Base-by-base conservation (phyloP, 371 early-diverging fungal genomes). In the Mortierella sp. region DNA sequence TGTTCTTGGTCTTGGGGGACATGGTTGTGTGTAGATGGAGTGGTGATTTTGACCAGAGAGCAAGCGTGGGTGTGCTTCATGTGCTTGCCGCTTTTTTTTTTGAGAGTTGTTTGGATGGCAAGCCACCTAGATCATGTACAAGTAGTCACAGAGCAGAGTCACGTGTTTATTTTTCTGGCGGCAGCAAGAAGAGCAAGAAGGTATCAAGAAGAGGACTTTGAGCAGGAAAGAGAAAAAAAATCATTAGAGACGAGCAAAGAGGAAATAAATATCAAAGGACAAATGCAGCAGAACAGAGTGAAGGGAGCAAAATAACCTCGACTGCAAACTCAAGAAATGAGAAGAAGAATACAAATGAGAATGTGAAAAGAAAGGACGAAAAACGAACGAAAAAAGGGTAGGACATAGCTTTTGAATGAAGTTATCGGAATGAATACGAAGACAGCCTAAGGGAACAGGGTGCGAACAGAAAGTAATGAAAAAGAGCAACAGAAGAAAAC, bases 1-100 rank as follows among this genome's bases (percentile, higher is more conserved):
- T 78, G 73, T 53, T 78, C 74, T 73, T 77, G 34, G 81, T 55
- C 76, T 67, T 76, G 64, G 76, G 44, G 55, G 85, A 84, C 78
- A 78, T 81, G 75, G 71, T 76, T 16, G 13, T 59, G 31, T 59
- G 31, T 28, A 11, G 21, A 64, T 34, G 37, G 64, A 37, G 31
- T 64, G 64, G 37, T 64, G 61, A 61, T 61, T 61, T 61, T 19
- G 61, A 61, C 61, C 61, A 61, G 31, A 31, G 61, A 34, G 19
- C 61, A 59, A 34, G 61, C 34, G 37, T 61, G 61, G 28, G 61
- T 31, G 53, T 6, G 16, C 16, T 61, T 61, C 61, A 28, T 26
- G 24, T 54, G 6, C 26, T 11, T 57, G 28, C 57, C 21, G n/a
- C 9, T 57, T 57, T 59, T 64, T 64, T 64, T 64, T 64, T 64